Conservation (phyloP, 768 basidiomycete genomes). For the Mrakia frigida region DNA sequence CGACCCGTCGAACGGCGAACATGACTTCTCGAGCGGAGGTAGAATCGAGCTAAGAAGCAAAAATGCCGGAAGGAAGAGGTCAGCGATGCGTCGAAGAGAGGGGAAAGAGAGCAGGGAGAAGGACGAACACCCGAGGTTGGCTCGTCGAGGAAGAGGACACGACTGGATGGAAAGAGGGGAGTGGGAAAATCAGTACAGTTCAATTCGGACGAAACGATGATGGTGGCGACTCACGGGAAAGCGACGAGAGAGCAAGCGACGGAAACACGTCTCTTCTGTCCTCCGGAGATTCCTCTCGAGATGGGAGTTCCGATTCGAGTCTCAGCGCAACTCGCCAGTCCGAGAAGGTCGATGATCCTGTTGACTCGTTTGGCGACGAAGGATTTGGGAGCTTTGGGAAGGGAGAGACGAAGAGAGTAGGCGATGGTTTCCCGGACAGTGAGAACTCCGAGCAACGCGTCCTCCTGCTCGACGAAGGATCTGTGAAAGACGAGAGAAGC, state of each 20-base stretch:
- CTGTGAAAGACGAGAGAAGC: slow-evolving; percentile 28
- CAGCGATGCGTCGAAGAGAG: not conserved
- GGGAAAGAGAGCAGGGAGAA: not conserved
- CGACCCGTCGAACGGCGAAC: slow-evolving; percentile 23
- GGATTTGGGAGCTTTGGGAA: slow-evolving; percentile 34
- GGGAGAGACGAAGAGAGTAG: slow-evolving; percentile 51
- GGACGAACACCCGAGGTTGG: slow-evolving; percentile 22
- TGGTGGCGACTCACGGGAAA: slow-evolving; percentile 29
- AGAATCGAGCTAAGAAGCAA: slow-evolving; percentile 28
- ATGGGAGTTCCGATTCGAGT: slow-evolving; percentile 31
- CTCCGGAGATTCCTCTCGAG: slow-evolving; percentile 29
- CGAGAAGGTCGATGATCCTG: slow-evolving; percentile 50
- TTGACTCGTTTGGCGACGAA: slow-evolving; percentile 49
- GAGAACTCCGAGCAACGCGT: slow-evolving; percentile 56
- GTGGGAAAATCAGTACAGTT: not conserved
- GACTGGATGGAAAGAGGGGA: not conserved
- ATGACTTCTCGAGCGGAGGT: slow-evolving; percentile 32
- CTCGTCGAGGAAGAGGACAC: slow-evolving; percentile 34
- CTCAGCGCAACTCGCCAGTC: slow-evolving; percentile 41
- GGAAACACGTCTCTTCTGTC: slow-evolving; percentile 32
- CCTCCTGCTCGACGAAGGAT: slow-evolving; percentile 59
- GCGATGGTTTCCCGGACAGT: slow-evolving; percentile 56
- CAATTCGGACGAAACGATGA: not conserved
- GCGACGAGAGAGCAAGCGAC: slow-evolving; percentile 32
- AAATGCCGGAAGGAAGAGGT: not conserved